Conservation (phyloP, 257 asterid genomes). For the Perilla frutescens region DNA sequence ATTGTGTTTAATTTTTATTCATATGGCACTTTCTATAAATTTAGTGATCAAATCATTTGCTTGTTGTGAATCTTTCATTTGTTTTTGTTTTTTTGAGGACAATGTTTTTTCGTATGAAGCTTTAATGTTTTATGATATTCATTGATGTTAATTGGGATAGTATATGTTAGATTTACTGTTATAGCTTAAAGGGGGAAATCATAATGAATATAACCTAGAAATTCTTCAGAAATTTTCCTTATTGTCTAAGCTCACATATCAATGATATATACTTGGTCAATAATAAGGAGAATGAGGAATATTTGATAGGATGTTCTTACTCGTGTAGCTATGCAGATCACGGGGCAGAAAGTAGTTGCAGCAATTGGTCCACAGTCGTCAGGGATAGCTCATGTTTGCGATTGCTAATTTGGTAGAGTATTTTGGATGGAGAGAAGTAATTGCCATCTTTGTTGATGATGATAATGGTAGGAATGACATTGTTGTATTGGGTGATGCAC, state of each 20-base stretch:
- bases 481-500: conserved; percentile 66
- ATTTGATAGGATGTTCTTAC: conserved; percentile 41
- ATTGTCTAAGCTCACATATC: neutral
- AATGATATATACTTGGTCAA: conserved; percentile 11
- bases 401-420: conserved; percentile 60
- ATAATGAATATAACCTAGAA: neutral
- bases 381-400: conserved; percentile 73
- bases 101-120: neutral
- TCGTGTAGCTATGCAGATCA: conserved; percentile 70
- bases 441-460: conserved; percentile 70
- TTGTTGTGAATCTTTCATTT: neutral
- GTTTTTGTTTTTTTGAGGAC: neutral
- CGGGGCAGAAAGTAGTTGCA: conserved; percentile 56
- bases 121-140: neutral
- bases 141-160: neutral
- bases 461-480: conserved; percentile 75
- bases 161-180: neutral
- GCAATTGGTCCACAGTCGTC: conserved; percentile 80
- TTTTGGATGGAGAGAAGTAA: conserved; percentile 70
- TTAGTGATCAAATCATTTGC: neutral
- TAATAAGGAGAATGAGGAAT: conserved; percentile 22
- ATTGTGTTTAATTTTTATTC: neutral
- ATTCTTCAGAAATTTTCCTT: neutral
- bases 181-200: conserved; percentile 3
- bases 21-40: neutral